A percentile compares a stretch with the other conserved stretches of the same genome.
phyloP scores from a whole-genome alignment of 169 alveolate species.

The Plasmodium billcollinsi region DNA sequence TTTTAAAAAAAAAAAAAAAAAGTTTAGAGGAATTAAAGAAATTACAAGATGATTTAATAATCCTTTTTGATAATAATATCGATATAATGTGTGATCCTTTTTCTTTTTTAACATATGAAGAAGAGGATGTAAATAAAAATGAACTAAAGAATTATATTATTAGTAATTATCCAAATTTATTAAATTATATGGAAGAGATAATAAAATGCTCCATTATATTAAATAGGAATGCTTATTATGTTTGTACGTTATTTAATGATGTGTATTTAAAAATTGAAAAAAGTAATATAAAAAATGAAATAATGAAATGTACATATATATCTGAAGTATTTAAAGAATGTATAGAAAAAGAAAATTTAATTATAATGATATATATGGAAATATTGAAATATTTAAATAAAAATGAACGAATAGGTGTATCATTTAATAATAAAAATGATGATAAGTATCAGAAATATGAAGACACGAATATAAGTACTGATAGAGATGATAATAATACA shows the following conservation, averaged over 20 bases:
- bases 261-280: slow-evolving; percentile 35
- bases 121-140: slow-evolving; percentile 63
- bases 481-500: slow-evolving; percentile 1
- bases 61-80: slow-evolving; percentile 20
- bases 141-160: slow-evolving; percentile 27
- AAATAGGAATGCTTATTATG: slow-evolving; percentile 35
- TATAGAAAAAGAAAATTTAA: slow-evolving; percentile 71
- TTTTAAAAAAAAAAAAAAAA: slow-evolving; percentile 12
- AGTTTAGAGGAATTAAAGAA: slow-evolving; percentile 13
- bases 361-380: slow-evolving; percentile 54
- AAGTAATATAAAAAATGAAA: slow-evolving; percentile 21
- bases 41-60: slow-evolving; percentile 42
- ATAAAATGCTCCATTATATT: slow-evolving; percentile 43
- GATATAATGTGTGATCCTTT: slow-evolving; percentile 51
- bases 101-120: slow-evolving; percentile 62
- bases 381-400: slow-evolving; percentile 35
- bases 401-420: slow-evolving; percentile 45
- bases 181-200: slow-evolving; percentile 42
- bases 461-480: not conserved
- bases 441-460: not conserved
- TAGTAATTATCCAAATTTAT: slow-evolving; percentile 15
- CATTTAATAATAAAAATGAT: not conserved
- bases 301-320: slow-evolving; percentile 25
- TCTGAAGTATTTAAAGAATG: slow-evolving; percentile 56
- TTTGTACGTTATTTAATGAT: slow-evolving; percentile 53